A percentile compares a stretch with the other conserved stretches of the same genome.
Evolutionary conservation across 441 rosid genomes (phyloP).

Genomic region (Populus hybrid): DNA sequence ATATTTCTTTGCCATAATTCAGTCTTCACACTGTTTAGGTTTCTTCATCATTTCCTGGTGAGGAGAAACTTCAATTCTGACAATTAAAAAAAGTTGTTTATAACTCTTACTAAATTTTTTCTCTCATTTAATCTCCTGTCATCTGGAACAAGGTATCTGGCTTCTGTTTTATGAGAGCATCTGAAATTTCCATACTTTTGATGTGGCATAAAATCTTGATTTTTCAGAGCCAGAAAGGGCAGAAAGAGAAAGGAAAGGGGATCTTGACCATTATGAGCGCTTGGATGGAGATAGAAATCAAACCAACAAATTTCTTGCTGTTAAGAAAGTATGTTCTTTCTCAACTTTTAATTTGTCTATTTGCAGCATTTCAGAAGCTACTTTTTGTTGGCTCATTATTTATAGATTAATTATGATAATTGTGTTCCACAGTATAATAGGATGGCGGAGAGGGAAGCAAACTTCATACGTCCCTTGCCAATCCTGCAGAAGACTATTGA

Average conservation of each 20-base stretch:
- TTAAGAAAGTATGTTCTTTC: slow-evolving; percentile 62
- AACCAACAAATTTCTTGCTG: slow-evolving; percentile 75
- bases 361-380: slow-evolving; percentile 12
- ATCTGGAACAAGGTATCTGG: slow-evolving; percentile 10
- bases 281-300: slow-evolving; percentile 95
- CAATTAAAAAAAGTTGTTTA: slow-evolving; percentile 4
- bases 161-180: slow-evolving; percentile 17
- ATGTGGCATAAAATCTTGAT: slow-evolving; percentile 22
- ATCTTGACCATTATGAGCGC: slow-evolving; percentile 92
- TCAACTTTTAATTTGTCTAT: not conserved
- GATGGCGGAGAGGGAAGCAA: slow-evolving; percentile 94
- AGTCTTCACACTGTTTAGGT: slow-evolving; percentile 5
- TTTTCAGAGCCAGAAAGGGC: slow-evolving; percentile 82
- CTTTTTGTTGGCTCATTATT: not conserved
- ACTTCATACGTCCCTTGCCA: slow-evolving; percentile 87
- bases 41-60: slow-evolving; percentile 15
- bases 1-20: not conserved
- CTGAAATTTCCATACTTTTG: slow-evolving; percentile 16
- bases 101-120: not conserved
- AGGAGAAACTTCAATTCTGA: slow-evolving; percentile 14
- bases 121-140: not conserved
- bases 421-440: slow-evolving; percentile 64
- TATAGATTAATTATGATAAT: slow-evolving; percentile 10
- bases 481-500: slow-evolving; percentile 77
- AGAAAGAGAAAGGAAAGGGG: slow-evolving; percentile 98